Base-by-base conservation (phyloP, 2,329 filamentous ascomycete species). In the Cladosporium austrohemisphaericum region DNA sequence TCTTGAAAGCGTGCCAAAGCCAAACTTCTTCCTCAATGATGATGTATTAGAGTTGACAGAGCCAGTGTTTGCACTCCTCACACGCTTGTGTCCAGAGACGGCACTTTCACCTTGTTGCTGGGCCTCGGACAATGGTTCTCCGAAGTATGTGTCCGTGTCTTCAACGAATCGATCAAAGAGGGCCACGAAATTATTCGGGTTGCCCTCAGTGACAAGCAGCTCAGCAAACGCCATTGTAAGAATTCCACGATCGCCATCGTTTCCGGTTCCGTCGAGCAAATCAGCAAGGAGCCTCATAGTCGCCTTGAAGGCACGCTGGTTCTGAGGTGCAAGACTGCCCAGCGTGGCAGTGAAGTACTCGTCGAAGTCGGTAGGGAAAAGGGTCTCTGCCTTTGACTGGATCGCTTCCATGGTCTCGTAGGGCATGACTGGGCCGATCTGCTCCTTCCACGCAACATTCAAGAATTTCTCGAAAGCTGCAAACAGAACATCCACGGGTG, bases 381-480 rank as follows among this genome's bases (percentile, higher is more conserved):
- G 74, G 57, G 81, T 85, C 54, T 76, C 73, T 8, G 72, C 70
- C 53, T 75, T 72, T 48, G 81, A 77, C 51, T 94, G 90, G n/a
- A 97, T 75, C 1, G 82, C 81, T 50, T 85, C 80, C 29, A 96
- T 75, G 4, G 82, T 78, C 38, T 85, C 76, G 45, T 81, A 76
- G 1, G 87, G 82, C 66, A 97, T 82, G 49, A 97, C 81, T 3
- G 88, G 82, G 0, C 92, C 92, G 76, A 96, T 90, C 59, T 88
- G 85, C 56, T 92, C 86, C 52, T 80, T 83, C 92, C 92, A 97
- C 10, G 88, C 90, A 55, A 90, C 84, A 51, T 83, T 83, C 52
- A 96, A 73, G 59, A 96, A 97, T 54, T 94, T 96, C 65, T 96
- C 91, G 65, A 96, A 97, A 0, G 91, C 86, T 20, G 87, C 86